These are phyloP conservation scores for Paramecium octaurelia DNA, from an alignment of 73 alveolate genomes.

Conservation along the genomic window DNA sequence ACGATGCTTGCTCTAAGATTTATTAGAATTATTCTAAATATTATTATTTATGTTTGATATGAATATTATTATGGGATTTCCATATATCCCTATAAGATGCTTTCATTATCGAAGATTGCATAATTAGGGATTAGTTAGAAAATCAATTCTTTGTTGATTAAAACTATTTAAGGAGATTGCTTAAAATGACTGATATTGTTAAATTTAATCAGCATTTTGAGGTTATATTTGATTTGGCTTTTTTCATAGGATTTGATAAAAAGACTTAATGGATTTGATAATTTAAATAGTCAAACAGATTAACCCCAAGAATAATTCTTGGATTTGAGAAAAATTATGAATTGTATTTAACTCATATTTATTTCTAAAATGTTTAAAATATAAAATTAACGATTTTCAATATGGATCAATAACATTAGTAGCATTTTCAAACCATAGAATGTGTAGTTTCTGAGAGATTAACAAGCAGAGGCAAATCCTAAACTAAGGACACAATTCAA, in stretches of 20 bases:
- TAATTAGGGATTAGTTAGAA: background rate
- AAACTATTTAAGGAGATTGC: background rate
- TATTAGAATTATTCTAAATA: background rate
- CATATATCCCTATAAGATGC: background rate
- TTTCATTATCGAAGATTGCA: background rate
- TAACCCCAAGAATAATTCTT: background rate
- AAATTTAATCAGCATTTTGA: too few relatives aligned
- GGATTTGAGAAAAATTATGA: background rate
- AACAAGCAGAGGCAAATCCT: constrained; percentile 4
- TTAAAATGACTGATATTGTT: too few relatives aligned
- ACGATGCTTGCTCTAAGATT: background rate
- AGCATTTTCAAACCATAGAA: background rate
- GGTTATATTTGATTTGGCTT: background rate
- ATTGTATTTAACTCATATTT: background rate
- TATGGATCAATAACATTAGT: constrained; percentile 28
- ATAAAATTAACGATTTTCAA: constrained; percentile 2
- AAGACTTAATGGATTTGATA: background rate
- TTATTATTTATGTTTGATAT: background rate
- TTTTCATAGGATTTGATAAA: too few relatives aligned
- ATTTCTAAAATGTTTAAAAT: background rate
- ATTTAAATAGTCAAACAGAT: background rate
- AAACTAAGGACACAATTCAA: background rate
- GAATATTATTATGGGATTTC: background rate
- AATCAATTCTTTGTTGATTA: too few relatives aligned
- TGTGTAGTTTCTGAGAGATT: constrained; percentile 36